These are phyloP conservation scores for Xylaria sp. DNA, from an alignment of 2,329 filamentous ascomycete genomes.

Conservation along the genomic window DNA sequence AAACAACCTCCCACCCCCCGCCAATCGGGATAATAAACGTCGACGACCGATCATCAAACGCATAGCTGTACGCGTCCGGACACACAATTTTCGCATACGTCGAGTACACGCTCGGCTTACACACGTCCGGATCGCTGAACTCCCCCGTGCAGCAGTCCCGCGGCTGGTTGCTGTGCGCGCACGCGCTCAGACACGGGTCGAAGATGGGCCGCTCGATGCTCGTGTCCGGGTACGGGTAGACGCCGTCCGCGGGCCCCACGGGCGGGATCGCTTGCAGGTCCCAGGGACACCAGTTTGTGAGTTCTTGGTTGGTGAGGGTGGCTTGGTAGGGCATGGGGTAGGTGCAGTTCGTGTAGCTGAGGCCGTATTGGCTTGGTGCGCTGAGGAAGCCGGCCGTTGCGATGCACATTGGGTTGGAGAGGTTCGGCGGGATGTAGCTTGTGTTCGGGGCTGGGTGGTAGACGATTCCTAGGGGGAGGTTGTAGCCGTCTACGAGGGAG, in stretches of 20 bases:
- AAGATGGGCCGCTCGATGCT: constrained; percentile 65
- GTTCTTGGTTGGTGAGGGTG: constrained; percentile 48
- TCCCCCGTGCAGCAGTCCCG: constrained; percentile 71
- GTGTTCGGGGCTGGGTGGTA: constrained; percentile 57
- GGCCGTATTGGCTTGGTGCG: constrained; percentile 47
- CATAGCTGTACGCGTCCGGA: constrained; percentile 79
- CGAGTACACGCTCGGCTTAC: constrained; percentile 63
- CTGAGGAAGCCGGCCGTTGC: constrained; percentile 61
- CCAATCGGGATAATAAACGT: constrained; percentile 61
- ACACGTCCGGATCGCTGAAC: constrained; percentile 57
- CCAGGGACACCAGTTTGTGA: constrained; percentile 75
- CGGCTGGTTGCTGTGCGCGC: constrained; percentile 60
- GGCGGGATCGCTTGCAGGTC: constrained; percentile 65
- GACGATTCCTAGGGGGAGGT: constrained; percentile 62
- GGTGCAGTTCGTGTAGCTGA: constrained; percentile 57
- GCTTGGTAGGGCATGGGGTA: constrained; percentile 65
- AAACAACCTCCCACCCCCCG: constrained; percentile 71
- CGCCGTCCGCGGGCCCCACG: constrained; percentile 63
- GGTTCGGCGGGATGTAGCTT: constrained; percentile 65
- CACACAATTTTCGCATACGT: constrained; percentile 67
- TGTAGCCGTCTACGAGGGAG: constrained; percentile 80
- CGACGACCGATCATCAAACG: constrained; percentile 54
- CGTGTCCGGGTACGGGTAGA: constrained; percentile 77
- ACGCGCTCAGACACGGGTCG: constrained; percentile 73
- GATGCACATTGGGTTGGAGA: constrained; percentile 72